Conservation (phyloP, 2,329 filamentous ascomycete genomes). For the Hypoxylon rubiginosum region DNA sequence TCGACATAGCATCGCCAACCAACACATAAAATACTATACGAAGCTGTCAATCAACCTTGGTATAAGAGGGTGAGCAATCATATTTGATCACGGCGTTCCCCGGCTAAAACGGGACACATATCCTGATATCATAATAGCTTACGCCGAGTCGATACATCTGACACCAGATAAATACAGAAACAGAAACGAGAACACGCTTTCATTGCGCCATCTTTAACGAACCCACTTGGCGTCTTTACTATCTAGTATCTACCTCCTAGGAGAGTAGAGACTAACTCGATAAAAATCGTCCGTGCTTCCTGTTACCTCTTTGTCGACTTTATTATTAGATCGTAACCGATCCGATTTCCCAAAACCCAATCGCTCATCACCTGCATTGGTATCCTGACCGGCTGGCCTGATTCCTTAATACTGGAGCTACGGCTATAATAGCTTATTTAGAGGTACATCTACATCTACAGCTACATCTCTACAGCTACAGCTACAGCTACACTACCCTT, state of each 20-base stretch:
- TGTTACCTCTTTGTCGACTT: conserved; percentile 17
- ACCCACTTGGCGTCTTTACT: conserved; percentile 35
- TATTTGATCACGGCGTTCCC: conserved; percentile 16
- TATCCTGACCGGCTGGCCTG: conserved; percentile 10
- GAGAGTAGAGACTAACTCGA: conserved; percentile 26
- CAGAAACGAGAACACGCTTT: conserved; percentile 20
- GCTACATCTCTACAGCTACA: neutral
- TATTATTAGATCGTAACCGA: conserved; percentile 30
- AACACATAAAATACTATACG: conserved; percentile 20
- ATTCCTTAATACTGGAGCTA: conserved; percentile 8
- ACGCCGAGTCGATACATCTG: conserved; percentile 30
- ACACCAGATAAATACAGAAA: conserved; percentile 20
- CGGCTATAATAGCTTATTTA: too few species aligned
- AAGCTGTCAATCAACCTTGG: conserved; percentile 4
- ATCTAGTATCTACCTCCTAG: too few species aligned
- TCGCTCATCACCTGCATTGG: neutral
- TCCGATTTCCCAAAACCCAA: conserved; percentile 16
- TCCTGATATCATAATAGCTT: conserved; percentile 20
- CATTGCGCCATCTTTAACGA: conserved; percentile 32
- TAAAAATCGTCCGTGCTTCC: conserved; percentile 24
- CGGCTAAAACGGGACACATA: conserved; percentile 18
- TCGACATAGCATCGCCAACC: conserved; percentile 26
- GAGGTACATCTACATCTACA: neutral
- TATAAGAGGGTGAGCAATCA: conserved; percentile 32
- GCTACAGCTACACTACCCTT: neutral